These are phyloP conservation scores for Annulohypoxylon maeteangense DNA, from an alignment of 495 filamentous ascomycete species.

Conservation along the genomic window DNA sequence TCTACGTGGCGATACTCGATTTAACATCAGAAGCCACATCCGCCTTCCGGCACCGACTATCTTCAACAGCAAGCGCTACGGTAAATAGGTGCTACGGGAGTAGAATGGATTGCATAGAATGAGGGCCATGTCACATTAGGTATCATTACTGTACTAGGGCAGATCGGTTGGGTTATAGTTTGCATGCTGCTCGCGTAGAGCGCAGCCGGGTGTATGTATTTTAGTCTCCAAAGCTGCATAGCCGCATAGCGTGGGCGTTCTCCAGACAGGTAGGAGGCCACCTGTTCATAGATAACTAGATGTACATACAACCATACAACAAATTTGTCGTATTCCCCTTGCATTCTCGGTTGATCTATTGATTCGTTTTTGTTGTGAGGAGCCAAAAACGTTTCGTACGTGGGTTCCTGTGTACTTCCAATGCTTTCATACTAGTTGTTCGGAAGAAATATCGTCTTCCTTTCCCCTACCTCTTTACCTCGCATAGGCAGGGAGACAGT, in stretches of 20 bases:
- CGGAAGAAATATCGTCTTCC: neutral
- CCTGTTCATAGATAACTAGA: constrained; percentile 28
- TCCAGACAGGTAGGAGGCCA: constrained; percentile 11
- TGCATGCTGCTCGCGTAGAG: constrained; percentile 16
- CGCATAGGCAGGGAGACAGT: neutral
- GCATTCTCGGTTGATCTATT: neutral
- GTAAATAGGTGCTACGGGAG: neutral
- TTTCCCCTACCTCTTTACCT: neutral
- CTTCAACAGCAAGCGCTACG: constrained; percentile 2
- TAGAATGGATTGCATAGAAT: constrained; percentile 5
- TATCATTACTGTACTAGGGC: neutral
- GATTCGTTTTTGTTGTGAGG: neutral
- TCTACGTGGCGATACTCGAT: constrained; percentile 2
- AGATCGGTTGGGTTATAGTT: constrained; percentile 26
- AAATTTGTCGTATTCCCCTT: constrained; percentile 7
- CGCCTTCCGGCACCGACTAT: constrained; percentile 2
- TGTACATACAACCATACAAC: constrained; percentile 40
- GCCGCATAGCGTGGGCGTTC: constrained; percentile 37
- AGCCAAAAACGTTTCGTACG: neutral
- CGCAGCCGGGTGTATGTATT: constrained; percentile 20
- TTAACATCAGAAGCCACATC: constrained; percentile 7
- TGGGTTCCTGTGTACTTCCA: neutral
- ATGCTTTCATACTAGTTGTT: neutral
- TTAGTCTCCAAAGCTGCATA: constrained; percentile 23
- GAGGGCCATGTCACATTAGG: constrained; percentile 6